Evolutionary conservation across 1,139 yeast genomes (phyloP).

Genomic region (Yamadazyma sp.): DNA sequence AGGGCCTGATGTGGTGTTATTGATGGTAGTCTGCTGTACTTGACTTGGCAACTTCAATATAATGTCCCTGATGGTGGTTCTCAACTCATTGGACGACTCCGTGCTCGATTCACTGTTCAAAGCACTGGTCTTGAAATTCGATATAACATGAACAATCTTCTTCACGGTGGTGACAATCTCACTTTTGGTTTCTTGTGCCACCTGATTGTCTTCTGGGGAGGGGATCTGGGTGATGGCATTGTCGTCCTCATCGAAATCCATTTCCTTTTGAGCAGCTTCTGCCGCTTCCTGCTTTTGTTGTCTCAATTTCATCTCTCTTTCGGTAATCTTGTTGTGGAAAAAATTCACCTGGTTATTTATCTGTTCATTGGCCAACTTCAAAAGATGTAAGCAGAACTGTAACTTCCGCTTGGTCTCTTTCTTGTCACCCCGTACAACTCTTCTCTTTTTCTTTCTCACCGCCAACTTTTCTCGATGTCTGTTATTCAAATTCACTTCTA

Average conservation of each 20-base stretch:
- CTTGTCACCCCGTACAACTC: constrained; percentile 16
- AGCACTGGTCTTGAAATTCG: constrained; percentile 82
- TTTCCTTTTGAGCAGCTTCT: constrained; percentile 7
- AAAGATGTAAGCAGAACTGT: constrained; percentile 69
- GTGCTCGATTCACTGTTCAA: constrained; percentile 22
- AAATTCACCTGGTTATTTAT: constrained; percentile 62
- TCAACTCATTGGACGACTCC: constrained; percentile 25
- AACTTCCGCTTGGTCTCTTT: constrained; percentile 69
- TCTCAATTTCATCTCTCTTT: constrained; percentile 17
- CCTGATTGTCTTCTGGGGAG: constrained; percentile 11
- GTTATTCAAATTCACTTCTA: constrained; percentile 46
- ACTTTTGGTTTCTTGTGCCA: constrained; percentile 57
- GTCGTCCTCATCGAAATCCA: constrained; percentile 10
- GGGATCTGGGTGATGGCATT: constrained; percentile 7
- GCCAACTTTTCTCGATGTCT: constrained; percentile 33
- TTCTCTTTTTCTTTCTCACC: constrained; percentile 22
- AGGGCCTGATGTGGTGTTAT: constrained; percentile 23
- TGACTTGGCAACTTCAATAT: constrained; percentile 67
- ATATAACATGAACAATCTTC: constrained; percentile 80
- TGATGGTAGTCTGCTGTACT: constrained; percentile 28
- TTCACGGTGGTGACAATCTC: constrained; percentile 89
- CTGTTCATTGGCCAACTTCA: constrained; percentile 75
- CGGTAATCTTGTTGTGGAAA: constrained; percentile 47
- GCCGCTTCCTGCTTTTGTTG: constrained; percentile 2
- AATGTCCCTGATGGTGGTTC: constrained; percentile 78